Conservation (phyloP, 345 rosid species). For the Euphorbia tirucalli region DNA sequence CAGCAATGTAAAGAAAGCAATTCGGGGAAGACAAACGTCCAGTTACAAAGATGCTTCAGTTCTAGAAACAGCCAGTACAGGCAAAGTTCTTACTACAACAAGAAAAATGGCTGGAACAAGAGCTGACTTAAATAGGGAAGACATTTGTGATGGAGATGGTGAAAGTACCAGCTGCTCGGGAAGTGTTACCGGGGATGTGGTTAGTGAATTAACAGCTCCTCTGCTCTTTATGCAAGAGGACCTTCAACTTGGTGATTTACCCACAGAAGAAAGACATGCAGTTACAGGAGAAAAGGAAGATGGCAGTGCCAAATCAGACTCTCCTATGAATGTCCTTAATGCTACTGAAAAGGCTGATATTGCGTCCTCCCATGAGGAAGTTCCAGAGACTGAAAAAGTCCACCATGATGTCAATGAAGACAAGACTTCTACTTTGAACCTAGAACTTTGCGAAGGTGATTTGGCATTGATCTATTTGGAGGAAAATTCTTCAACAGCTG, state of each 20-base stretch:
- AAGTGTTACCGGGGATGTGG: background rate
- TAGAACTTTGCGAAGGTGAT: conserved; percentile 7
- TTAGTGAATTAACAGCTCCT: too few relatives aligned
- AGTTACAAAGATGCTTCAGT: conserved; percentile 12
- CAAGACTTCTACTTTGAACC: conserved; percentile 17
- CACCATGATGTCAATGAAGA: conserved; percentile 19
- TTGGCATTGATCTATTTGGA: background rate
- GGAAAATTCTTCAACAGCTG: conserved; percentile 1
- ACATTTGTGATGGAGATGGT: conserved; percentile 3
- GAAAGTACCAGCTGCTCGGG: background rate
- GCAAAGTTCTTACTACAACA: conserved; percentile 8
- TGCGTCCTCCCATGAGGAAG: conserved; percentile 13
- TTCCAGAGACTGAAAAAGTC: conserved; percentile 12
- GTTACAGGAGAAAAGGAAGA: too few relatives aligned
- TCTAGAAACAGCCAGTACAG: conserved; percentile 13
- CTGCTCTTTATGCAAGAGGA: too few relatives aligned
- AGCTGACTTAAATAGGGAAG: background rate
- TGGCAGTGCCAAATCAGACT: background rate
- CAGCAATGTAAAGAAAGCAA: conserved; percentile 34
- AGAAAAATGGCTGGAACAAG: background rate
- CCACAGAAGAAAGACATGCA: too few relatives aligned
- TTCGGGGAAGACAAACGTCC: conserved; percentile 9
- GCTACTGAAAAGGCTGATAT: background rate
- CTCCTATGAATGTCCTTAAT: conserved; percentile 12
- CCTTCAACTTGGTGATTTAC: too few relatives aligned